Conservation (phyloP, 306 rosid genomes). For the Dryas alaskensis region DNA sequence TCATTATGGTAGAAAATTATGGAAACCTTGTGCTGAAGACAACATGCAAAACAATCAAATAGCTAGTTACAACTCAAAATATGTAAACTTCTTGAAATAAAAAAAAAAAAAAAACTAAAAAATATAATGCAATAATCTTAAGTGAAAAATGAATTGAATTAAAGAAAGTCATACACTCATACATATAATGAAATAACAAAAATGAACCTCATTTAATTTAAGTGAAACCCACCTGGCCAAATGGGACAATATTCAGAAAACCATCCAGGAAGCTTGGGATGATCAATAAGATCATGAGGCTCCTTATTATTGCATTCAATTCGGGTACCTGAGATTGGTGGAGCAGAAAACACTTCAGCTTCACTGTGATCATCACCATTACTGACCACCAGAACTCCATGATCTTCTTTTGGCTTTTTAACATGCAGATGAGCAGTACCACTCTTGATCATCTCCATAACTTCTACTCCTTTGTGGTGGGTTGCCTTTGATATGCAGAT, state of each 20-base stretch:
- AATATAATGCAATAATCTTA: too few relatives aligned
- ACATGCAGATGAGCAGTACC: background rate
- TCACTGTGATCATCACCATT: slow-evolving; percentile 6
- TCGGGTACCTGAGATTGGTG: background rate
- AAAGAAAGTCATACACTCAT: background rate
- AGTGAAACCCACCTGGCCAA: slow-evolving; percentile 61
- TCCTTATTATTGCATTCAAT: too few relatives aligned
- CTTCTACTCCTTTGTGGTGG: too few relatives aligned
- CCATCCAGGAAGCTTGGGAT: slow-evolving; percentile 53
- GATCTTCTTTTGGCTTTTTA: slow-evolving; percentile 18
- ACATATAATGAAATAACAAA: background rate
- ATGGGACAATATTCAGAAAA: slow-evolving; percentile 55
- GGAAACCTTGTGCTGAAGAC: too few relatives aligned
- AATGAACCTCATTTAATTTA: background rate
- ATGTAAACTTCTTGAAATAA: too few relatives aligned
- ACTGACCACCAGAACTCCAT: background rate
- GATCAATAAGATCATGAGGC: slow-evolving; percentile 3
- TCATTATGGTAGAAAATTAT: slow-evolving; percentile 1
- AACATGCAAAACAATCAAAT: too few relatives aligned
- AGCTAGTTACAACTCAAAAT: too few relatives aligned
- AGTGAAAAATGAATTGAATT: too few relatives aligned
- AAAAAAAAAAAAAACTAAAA: too few relatives aligned
- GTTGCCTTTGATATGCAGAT: too few relatives aligned
- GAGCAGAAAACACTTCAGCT: slow-evolving; percentile 14
- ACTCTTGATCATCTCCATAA: background rate